These are phyloP conservation scores for Emericellopsis cladophorae DNA, from an alignment of 2,329 filamentous ascomycete species.

Conservation along the genomic window DNA sequence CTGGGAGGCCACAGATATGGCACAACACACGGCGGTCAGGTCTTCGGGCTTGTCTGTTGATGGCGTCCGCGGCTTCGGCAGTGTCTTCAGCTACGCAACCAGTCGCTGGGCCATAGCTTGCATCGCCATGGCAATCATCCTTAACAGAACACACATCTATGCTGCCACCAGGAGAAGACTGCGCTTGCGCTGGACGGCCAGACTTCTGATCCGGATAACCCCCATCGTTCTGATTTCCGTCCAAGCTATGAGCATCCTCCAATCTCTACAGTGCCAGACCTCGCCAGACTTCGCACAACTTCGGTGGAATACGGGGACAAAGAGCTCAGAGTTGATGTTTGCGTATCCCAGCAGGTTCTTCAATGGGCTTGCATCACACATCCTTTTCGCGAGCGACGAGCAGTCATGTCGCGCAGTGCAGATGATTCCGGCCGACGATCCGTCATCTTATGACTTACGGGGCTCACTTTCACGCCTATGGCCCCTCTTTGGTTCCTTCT, in stretches of 20 bases:
- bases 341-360: slow-evolving; percentile 56
- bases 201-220: slow-evolving; percentile 55
- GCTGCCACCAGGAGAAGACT: slow-evolving; percentile 75
- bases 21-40: not conserved
- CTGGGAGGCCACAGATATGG: too few species aligned
- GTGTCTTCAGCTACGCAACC: slow-evolving; percentile 80
- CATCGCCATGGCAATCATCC: slow-evolving; percentile 70
- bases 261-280: slow-evolving; percentile 87
- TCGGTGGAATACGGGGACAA: slow-evolving; percentile 56
- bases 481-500: slow-evolving; percentile 60
- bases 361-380: slow-evolving; percentile 55
- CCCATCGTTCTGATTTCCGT: slow-evolving; percentile 58
- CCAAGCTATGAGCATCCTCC: slow-evolving; percentile 60
- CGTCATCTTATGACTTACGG: slow-evolving; percentile 41
- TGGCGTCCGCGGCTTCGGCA: slow-evolving; percentile 58
- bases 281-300: slow-evolving; percentile 57
- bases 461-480: slow-evolving; percentile 71
- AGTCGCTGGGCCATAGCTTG: slow-evolving; percentile 88
- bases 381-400: slow-evolving; percentile 62
- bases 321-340: slow-evolving; percentile 56
- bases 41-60: slow-evolving; percentile 37
- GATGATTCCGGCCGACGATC: slow-evolving; percentile 49
- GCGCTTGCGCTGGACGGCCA: slow-evolving; percentile 59
- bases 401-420: slow-evolving; percentile 62
- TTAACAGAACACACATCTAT: slow-evolving; percentile 90